Evolutionary conservation across 768 basidiomycete species (phyloP).

Genomic region (Mycena floridula): DNA sequence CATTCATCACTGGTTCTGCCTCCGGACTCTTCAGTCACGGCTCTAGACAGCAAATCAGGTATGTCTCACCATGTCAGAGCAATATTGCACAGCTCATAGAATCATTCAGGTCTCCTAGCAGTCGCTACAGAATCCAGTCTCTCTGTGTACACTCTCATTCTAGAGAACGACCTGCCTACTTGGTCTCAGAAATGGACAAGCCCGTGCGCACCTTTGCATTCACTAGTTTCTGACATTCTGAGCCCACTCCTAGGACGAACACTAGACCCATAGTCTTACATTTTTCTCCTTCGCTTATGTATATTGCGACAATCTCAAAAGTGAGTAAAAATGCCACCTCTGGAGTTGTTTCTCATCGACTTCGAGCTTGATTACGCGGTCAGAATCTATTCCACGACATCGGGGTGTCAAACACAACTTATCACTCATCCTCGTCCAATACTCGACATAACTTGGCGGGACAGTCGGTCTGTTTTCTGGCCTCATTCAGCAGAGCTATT

Average conservation of each 20-base stretch:
- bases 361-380: slow-evolving; percentile 53
- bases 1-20: slow-evolving; percentile 76
- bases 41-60: slow-evolving; percentile 77
- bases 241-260: slow-evolving; percentile 23
- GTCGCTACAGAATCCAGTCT: slow-evolving; percentile 56
- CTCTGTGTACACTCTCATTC: slow-evolving; percentile 69
- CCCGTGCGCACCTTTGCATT: slow-evolving; percentile 34
- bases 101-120: slow-evolving; percentile 60
- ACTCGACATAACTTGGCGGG: slow-evolving; percentile 44
- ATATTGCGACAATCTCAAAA: slow-evolving; percentile 58
- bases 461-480: neutral
- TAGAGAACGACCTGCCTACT: slow-evolving; percentile 77
- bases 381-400: slow-evolving; percentile 66
- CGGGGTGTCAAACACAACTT: slow-evolving; percentile 59
- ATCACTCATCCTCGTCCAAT: slow-evolving; percentile 74
- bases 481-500: too few relatives aligned
- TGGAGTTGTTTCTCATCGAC: slow-evolving; percentile 3
- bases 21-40: slow-evolving; percentile 44
- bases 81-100: slow-evolving; percentile 19
- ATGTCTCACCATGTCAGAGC: slow-evolving; percentile 9
- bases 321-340: slow-evolving; percentile 28
- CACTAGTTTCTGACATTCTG: neutral
- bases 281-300: slow-evolving; percentile 74
- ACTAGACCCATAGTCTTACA: slow-evolving; percentile 44
- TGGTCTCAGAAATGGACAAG: slow-evolving; percentile 79